Evolutionary conservation across 2,329 filamentous ascomycete genomes (phyloP).

Genomic region (Fusarium tanahbumbuense): DNA sequence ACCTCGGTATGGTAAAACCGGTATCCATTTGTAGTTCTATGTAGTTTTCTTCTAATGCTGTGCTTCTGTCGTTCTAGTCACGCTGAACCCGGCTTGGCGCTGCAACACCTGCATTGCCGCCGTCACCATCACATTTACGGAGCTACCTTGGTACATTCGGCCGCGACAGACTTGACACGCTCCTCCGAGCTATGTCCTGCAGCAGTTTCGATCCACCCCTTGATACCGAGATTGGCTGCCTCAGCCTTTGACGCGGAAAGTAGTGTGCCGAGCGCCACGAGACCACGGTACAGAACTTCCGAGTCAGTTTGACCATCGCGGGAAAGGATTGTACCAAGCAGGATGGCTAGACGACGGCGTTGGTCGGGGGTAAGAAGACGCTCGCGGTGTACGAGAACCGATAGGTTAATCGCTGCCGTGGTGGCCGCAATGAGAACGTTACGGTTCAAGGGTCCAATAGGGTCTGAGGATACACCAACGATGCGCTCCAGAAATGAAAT

Average conservation of each 20-base stretch:
- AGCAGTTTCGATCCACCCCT: slow-evolving; percentile 56
- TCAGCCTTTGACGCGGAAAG: slow-evolving; percentile 65
- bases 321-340: slow-evolving; percentile 71
- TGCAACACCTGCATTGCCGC: slow-evolving; percentile 20
- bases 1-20: background rate
- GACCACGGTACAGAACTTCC: slow-evolving; percentile 83
- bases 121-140: slow-evolving; percentile 20
- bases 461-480: slow-evolving; percentile 61
- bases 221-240: slow-evolving; percentile 57
- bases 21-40: slow-evolving; percentile 32
- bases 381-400: slow-evolving; percentile 72
- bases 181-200: slow-evolving; percentile 59
- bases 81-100: slow-evolving; percentile 22
- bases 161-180: slow-evolving; percentile 53
- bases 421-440: slow-evolving; percentile 86
- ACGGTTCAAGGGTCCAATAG: slow-evolving; percentile 71
- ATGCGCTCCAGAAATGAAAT: slow-evolving; percentile 73
- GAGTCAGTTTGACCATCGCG: slow-evolving; percentile 73
- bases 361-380: slow-evolving; percentile 53
- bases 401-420: slow-evolving; percentile 86
- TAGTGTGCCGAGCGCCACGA: slow-evolving; percentile 84
- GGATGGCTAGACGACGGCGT: slow-evolving; percentile 63
- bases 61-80: slow-evolving; percentile 12
- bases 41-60: slow-evolving; percentile 3
- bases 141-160: slow-evolving; percentile 35